Percentiles rank a stretch among this genome's conserved stretches.
Evolutionary conservation across 345 rosid species (phyloP).

Genomic region (Brassica nigra): DNA sequence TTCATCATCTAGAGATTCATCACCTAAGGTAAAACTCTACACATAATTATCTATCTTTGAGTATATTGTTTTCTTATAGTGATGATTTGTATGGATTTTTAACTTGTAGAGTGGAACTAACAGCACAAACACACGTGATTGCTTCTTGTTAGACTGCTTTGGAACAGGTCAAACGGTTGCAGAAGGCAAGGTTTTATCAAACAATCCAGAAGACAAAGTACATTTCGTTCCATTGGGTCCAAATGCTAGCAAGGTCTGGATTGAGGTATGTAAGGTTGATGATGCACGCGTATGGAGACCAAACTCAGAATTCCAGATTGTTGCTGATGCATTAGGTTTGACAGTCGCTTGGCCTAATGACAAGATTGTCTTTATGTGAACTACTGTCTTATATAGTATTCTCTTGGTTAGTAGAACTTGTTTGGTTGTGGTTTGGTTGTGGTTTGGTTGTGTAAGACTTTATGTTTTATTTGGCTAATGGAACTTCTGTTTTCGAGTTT

Average conservation of each 20-base stretch:
- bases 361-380: not conserved
- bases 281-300: not conserved
- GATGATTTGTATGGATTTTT: no score
- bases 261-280: not conserved
- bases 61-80: no score
- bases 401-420: not conserved
- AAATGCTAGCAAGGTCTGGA: not conserved
- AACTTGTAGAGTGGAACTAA: no score
- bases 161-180: not conserved
- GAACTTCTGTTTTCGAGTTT: no score
- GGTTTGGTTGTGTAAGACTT: not conserved
- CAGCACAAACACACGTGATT: no score
- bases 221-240: not conserved
- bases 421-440: not conserved
- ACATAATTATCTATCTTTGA: no score
- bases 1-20: no score
- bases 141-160: not conserved
- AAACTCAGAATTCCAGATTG: not conserved
- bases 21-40: no score
- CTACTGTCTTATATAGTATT: not conserved
- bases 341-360: not conserved
- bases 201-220: not conserved
- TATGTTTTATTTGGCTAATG: not conserved
- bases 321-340: constrained; percentile 1
- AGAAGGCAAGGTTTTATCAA: not conserved